phyloP scores from a whole-genome alignment of 768 basidiomycete species.

The Mycena alexandri region DNA sequence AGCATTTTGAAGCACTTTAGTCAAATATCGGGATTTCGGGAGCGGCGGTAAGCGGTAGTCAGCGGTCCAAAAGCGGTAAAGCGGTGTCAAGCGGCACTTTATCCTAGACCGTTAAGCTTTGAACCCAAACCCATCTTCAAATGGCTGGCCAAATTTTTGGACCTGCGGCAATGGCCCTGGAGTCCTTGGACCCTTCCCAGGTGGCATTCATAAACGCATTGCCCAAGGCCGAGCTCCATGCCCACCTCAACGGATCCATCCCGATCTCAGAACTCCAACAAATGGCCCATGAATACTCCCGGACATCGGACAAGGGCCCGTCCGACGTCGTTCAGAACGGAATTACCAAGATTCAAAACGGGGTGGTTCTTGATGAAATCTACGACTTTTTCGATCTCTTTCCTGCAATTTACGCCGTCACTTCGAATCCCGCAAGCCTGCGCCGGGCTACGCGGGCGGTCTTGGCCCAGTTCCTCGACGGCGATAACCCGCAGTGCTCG shows the following conservation, averaged over 20 bases:
- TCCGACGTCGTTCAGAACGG: constrained; percentile 47
- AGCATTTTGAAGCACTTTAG: too few species aligned
- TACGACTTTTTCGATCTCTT: constrained; percentile 51
- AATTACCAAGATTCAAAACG: constrained; percentile 56
- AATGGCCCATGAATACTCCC: constrained; percentile 24
- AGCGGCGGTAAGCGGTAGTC: too few species aligned
- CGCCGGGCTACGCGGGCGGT: constrained; percentile 72
- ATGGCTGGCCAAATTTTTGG: constrained; percentile 48
- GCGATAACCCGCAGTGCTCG: constrained; percentile 63
- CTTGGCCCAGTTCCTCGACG: constrained; percentile 71
- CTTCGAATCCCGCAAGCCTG: constrained; percentile 69
- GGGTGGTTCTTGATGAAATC: constrained; percentile 47
- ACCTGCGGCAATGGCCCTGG: constrained; percentile 65
- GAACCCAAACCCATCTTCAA: not conserved
- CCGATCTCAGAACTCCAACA: constrained; percentile 30
- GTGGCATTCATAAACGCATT: constrained; percentile 70
- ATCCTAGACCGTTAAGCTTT: too few species aligned
- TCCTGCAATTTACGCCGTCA: constrained; percentile 80
- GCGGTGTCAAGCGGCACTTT: too few species aligned
- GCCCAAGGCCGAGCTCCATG: constrained; percentile 80
- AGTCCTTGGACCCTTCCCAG: constrained; percentile 64
- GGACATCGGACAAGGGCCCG: not conserved
- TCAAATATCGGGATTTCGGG: too few species aligned
- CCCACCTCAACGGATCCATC: constrained; percentile 33
- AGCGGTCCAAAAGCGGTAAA: too few species aligned